These are phyloP conservation scores for Multifurca ochricompacta DNA, from an alignment of 768 basidiomycete species.

Conservation along the genomic window DNA sequence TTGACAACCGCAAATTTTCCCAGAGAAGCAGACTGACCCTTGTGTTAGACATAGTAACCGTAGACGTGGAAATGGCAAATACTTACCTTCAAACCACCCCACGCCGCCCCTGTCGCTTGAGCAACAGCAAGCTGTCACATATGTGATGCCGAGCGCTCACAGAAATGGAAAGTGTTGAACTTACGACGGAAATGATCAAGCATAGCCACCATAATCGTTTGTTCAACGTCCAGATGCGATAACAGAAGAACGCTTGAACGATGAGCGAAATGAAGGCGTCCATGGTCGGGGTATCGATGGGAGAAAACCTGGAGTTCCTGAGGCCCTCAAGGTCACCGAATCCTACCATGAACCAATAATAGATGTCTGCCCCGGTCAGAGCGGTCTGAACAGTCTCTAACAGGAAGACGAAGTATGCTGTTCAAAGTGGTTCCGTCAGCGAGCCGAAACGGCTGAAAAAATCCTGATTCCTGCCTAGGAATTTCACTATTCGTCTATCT, in stretches of 20 bases:
- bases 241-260: conserved; percentile 11
- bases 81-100: neutral
- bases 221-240: conserved; percentile 11
- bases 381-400: conserved; percentile 6
- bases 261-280: conserved; percentile 3
- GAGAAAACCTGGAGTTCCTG: neutral
- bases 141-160: neutral
- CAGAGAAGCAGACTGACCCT: neutral
- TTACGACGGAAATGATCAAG: neutral
- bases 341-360: conserved; percentile 13
- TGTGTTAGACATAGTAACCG: neutral
- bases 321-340: neutral
- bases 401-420: conserved; percentile 8
- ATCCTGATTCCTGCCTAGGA: neutral
- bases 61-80: neutral
- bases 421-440: neutral
- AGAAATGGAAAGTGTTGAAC: neutral
- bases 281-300: conserved; percentile 4
- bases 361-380: conserved; percentile 6
- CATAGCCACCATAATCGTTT: conserved; percentile 6
- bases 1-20: neutral
- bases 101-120: neutral
- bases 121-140: neutral
- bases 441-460: neutral
- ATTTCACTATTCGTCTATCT: neutral